Evolutionary conservation across 306 rosid genomes (phyloP).

Genomic region (Betula pendula): DNA sequence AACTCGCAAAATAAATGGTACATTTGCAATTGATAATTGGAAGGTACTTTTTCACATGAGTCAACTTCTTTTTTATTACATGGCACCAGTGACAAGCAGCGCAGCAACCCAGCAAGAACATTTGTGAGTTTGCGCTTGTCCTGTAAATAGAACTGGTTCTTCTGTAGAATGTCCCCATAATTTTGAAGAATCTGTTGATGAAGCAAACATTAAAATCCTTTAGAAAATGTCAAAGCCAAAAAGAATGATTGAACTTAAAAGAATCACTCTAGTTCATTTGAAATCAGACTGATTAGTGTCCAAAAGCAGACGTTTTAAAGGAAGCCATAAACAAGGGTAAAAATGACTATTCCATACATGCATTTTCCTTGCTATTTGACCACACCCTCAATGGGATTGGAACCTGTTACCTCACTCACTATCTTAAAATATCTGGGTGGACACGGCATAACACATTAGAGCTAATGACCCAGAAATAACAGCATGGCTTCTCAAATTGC

Average conservation of each 20-base stretch:
- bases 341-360: neutral
- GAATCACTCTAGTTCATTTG: neutral
- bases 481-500: neutral
- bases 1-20: neutral
- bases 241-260: neutral
- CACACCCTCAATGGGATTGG: neutral
- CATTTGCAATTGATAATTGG: conserved; percentile 19
- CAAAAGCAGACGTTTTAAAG: neutral
- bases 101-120: conserved; percentile 69
- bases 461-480: neutral
- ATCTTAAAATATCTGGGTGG: neutral
- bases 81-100: conserved; percentile 80
- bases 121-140: conserved; percentile 73
- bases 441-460: neutral
- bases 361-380: neutral
- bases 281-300: neutral
- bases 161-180: conserved; percentile 66
- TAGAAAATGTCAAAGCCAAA: conserved; percentile 10
- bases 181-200: conserved; percentile 73
- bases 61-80: conserved; percentile 56
- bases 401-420: neutral
- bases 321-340: neutral
- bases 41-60: conserved; percentile 55
- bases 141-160: conserved; percentile 63
- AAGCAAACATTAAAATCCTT: conserved; percentile 27